phyloP scores from a whole-genome alignment of 2,329 filamentous ascomycete genomes.

The Colletotrichum horii region DNA sequence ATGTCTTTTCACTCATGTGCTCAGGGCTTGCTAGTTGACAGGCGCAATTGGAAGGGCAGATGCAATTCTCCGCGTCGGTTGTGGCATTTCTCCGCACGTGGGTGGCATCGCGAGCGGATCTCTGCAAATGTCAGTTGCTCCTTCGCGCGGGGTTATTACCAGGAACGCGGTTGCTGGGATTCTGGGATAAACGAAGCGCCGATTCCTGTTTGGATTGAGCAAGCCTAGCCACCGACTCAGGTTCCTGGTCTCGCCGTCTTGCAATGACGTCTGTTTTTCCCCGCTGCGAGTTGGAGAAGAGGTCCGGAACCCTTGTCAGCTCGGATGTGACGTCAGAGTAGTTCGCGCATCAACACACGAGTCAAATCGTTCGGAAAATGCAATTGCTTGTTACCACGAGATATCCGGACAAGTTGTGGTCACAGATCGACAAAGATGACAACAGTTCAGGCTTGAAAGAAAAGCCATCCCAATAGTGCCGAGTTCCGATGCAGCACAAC shows the following conservation, averaged over 20 bases:
- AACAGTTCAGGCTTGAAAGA: fast-evolving
- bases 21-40: not conserved
- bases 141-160: not conserved
- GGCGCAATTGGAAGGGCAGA: not conserved
- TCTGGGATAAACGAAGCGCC: not conserved
- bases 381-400: not conserved
- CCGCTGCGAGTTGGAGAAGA: not conserved
- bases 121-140: not conserved
- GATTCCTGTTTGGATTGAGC: not conserved
- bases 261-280: not conserved
- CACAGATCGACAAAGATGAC: not conserved
- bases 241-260: not conserved
- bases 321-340: not conserved
- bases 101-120: not conserved
- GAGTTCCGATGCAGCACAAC: not conserved
- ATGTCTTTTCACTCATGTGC: fast-evolving
- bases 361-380: not conserved
- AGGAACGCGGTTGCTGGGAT: not conserved
- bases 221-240: not conserved
- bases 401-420: not conserved
- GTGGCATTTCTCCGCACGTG: not conserved
- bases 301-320: not conserved
- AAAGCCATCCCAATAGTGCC: not conserved
- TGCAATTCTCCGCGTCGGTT: not conserved
- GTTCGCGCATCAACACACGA: not conserved